A percentile compares a stretch with the other conserved stretches of the same genome.
phyloP scores from a whole-genome alignment of 768 basidiomycete genomes.

The Favolaschia claudopus region DNA sequence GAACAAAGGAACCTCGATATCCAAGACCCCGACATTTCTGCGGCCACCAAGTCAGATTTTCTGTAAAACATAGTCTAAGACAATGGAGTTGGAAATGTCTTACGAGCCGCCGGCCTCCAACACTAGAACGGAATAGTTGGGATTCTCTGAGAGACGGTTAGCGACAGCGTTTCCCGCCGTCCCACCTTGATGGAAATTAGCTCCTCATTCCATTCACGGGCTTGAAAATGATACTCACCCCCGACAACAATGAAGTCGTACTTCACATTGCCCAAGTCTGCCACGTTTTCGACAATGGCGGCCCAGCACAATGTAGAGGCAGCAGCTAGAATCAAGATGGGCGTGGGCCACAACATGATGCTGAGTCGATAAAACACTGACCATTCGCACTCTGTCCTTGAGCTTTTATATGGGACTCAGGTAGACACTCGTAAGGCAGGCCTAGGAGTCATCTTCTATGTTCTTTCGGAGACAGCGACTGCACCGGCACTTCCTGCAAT shows the following conservation, averaged over 20 bases:
- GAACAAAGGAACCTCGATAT: background rate
- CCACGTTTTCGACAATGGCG: background rate
- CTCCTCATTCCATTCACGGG: no score
- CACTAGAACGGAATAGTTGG: slow-evolving; percentile 28
- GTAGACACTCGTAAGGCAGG: no score
- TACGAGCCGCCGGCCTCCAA: slow-evolving; percentile 35
- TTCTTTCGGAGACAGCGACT: no score
- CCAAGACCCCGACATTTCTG: background rate
- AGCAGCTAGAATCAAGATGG: no score
- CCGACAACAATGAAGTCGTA: slow-evolving; percentile 9
- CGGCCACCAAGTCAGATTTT: background rate
- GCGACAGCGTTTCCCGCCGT: slow-evolving; percentile 35
- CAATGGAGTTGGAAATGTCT: slow-evolving; percentile 1
- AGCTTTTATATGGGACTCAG: no score
- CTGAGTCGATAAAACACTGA: no score
- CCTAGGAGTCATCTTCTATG: no score
- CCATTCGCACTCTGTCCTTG: no score
- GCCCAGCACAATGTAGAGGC: no score
- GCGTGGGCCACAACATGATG: no score
- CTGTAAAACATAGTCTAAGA: background rate
- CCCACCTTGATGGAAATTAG: slow-evolving; percentile 14
- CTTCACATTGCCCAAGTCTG: background rate
- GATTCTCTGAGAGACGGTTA: slow-evolving; percentile 32
- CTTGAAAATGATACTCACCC: no score
- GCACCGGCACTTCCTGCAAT: no score